These are phyloP conservation scores for Ogataea corticis DNA, from an alignment of 805 yeast genomes.

Conservation along the genomic window DNA sequence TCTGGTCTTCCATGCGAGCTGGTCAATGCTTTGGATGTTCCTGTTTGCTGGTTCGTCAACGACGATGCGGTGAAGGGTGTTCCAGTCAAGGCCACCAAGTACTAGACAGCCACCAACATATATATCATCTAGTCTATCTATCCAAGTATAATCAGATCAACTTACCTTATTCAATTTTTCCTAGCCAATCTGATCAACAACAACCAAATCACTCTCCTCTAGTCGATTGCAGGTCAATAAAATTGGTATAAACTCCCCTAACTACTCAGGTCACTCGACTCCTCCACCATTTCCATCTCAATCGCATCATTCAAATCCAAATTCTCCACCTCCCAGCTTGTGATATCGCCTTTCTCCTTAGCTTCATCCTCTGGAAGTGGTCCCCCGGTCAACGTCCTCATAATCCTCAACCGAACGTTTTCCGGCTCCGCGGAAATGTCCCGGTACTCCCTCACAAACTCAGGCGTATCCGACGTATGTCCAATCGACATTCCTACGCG, in stretches of 20 bases:
- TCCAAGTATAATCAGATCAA: too few species aligned
- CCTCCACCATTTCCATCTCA: constrained; percentile 26
- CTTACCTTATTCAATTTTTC: too few species aligned
- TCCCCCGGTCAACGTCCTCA: constrained; percentile 60
- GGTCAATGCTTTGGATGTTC: constrained; percentile 60
- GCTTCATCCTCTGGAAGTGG: constrained; percentile 24
- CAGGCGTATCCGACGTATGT: constrained; percentile 54
- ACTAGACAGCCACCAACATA: too few species aligned
- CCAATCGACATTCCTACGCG: constrained; percentile 93
- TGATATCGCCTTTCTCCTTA: constrained; percentile 1
- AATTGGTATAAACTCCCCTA: constrained; percentile 2
- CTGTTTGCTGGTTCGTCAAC: constrained; percentile 83
- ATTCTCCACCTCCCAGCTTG: constrained; percentile 33
- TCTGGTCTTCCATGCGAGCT: constrained; percentile 65
- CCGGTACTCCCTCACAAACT: constrained; percentile 44
- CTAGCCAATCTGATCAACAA: too few species aligned
- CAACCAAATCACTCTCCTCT: too few species aligned
- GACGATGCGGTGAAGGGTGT: constrained; percentile 74
- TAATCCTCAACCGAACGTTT: constrained; percentile 48
- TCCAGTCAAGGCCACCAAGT: constrained; percentile 21
- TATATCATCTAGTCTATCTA: too few species aligned
- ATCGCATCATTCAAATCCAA: constrained; percentile 30
- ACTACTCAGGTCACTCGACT: constrained; percentile 12
- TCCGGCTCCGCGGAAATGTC: constrained; percentile 48
- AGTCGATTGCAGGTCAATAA: too few species aligned